phyloP scores from a whole-genome alignment of 805 yeast genomes.

The Myxozyma kluyveri region DNA sequence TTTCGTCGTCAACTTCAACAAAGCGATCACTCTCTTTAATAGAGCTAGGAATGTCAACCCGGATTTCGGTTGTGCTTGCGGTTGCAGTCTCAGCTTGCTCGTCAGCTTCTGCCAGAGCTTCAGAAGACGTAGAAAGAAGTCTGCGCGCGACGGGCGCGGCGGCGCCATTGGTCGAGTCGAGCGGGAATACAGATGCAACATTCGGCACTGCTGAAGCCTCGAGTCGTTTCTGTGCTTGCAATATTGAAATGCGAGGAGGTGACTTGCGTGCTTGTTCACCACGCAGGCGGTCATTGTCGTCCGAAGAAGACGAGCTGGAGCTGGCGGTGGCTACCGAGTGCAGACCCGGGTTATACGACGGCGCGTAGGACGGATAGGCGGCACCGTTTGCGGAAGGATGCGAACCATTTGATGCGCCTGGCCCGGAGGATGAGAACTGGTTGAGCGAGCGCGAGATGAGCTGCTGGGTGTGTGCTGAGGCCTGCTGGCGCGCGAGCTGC shows the following conservation, averaged over 20 bases:
- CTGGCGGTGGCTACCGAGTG: conserved; percentile 15
- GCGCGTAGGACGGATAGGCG: conserved; percentile 25
- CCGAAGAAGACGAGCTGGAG: conserved; percentile 21
- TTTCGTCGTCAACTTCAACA: conserved; percentile 26
- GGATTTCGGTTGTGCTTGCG: neutral
- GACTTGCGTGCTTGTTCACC: neutral
- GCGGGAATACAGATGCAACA: neutral
- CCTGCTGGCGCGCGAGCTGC: conserved; percentile 41
- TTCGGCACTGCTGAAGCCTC: too few species aligned
- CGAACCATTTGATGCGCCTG: conserved; percentile 9
- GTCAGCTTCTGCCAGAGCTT: neutral
- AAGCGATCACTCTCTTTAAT: conserved; percentile 17
- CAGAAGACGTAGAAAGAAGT: conserved; percentile 1
- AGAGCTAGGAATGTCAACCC: conserved; percentile 11
- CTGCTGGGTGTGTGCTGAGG: conserved; percentile 36
- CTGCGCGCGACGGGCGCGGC: neutral
- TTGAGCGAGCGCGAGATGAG: conserved; percentile 19
- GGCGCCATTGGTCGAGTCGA: neutral
- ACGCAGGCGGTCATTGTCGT: conserved; percentile 24
- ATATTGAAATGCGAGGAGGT: too few species aligned
- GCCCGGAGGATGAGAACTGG: conserved; percentile 21
- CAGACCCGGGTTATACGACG: conserved; percentile 4
- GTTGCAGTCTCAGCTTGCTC: neutral
- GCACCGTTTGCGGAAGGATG: conserved; percentile 27
- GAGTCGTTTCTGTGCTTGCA: too few species aligned